Base-by-base conservation (phyloP, 305 asterid species). In the Euphrasia arctica region DNA sequence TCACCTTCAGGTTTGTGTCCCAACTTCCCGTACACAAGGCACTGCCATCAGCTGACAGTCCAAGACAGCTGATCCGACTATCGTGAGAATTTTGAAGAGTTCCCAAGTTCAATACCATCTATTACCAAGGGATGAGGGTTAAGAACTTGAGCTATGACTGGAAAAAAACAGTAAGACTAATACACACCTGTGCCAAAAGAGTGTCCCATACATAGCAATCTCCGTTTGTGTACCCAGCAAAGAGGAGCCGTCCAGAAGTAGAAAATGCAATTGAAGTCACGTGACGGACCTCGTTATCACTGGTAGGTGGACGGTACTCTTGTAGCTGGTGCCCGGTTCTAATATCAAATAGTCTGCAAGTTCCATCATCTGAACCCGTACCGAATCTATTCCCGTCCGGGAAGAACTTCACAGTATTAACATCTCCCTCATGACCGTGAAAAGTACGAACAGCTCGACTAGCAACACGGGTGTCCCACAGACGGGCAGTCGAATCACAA, bases 251-350 rank as follows among this genome's bases (percentile, higher is more conserved):
- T 9, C 99, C 99, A 2, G 97, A 93, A 69, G 80, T 77, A 56
- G 99, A 93, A 75, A 93, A 93, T 56, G 97, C 95, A 76, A 93
- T 86, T n/a, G 96, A 88, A 69, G 87, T 88, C 28, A 86, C 97
- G 11, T 52, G 89, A 60, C 85, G 88, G 72, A 73, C 77, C 65
- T 81, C 96, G 63, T 79, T 79, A 62, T 85, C 95, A 54, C 73
- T 80, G 42, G 82, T 93, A 13, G 81, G 87, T 71, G 90, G 97
- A 66, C 41, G 69, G 80, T 93, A 93, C 76, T 82, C 95, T 79
- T 93, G 99, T 56, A 93, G 82, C 89, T 90, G 95, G 74, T 93
- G 99, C 62, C 99, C 99, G 42, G 99, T 93, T 79, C 99, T 83
- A 71, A 90, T 85, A 77, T 93, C 99, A 70, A 82, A 93, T 9